Conservation (phyloP, 2,329 filamentous ascomycete species). For the Didymella glomerata region DNA sequence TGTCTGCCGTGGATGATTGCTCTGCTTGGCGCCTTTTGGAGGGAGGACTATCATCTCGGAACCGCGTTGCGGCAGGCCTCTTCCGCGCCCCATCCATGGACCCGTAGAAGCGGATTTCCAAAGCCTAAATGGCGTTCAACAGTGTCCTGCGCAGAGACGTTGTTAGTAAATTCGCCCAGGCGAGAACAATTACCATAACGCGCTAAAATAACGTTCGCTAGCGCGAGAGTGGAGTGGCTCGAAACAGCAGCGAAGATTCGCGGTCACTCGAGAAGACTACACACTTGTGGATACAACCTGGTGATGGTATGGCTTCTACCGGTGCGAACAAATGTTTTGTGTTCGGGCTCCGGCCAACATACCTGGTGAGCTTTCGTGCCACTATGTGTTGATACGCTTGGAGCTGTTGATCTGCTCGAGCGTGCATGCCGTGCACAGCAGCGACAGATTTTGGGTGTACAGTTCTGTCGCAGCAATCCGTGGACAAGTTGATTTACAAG, state of each 20-base stretch:
- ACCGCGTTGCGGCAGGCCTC: constrained; percentile 23
- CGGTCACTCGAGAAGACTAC: background rate
- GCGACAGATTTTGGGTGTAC: background rate
- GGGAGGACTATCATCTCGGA: constrained; percentile 33
- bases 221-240: background rate
- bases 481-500: background rate
- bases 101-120: background rate
- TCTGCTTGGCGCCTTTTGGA: constrained; percentile 25
- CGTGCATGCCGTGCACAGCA: constrained; percentile 6
- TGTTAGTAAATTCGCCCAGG: background rate
- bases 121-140: background rate
- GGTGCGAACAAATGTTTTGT: background rate
- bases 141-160: background rate
- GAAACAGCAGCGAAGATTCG: background rate
- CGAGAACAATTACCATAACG: background rate
- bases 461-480: background rate
- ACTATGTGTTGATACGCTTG: constrained; percentile 1
- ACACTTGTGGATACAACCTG: background rate
- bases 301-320: background rate
- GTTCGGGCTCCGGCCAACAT: background rate
- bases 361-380: constrained; percentile 1
- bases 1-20: constrained; percentile 4
- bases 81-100: constrained; percentile 29
- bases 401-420: background rate
- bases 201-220: constrained; percentile 4